Conservation (phyloP, 768 basidiomycete species). For the Sarcodon aspratus region DNA sequence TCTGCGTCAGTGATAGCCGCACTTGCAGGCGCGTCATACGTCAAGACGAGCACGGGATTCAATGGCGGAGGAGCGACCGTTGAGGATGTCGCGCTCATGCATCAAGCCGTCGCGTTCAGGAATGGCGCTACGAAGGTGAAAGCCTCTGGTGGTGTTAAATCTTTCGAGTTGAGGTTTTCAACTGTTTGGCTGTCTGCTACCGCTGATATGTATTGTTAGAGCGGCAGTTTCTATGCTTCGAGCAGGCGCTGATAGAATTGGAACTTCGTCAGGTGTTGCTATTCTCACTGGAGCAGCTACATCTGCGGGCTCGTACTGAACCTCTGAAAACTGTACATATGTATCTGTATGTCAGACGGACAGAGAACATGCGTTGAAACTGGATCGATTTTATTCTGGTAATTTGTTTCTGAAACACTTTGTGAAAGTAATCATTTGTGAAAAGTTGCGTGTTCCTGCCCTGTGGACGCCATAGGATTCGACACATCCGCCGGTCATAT, state of each 20-base stretch:
- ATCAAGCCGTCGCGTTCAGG: slow-evolving; percentile 25
- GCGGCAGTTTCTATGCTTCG: neutral
- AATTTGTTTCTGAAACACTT: too few relatives aligned
- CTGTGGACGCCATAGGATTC: too few relatives aligned
- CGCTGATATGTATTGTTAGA: neutral
- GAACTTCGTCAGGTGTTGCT: neutral
- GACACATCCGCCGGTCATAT: too few relatives aligned
- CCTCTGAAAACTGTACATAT: too few relatives aligned
- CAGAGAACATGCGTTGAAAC: too few relatives aligned
- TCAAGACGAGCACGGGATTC: slow-evolving; percentile 47
- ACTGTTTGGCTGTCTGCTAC: neutral
- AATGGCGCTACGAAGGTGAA: slow-evolving; percentile 32
- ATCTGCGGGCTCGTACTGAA: neutral
- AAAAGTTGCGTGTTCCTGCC: too few relatives aligned
- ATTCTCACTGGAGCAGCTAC: neutral
- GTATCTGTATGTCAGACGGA: too few relatives aligned
- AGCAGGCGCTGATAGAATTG: neutral
- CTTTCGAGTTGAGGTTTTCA: slow-evolving; percentile 18
- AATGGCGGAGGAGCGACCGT: slow-evolving; percentile 33
- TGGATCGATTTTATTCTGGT: too few relatives aligned
- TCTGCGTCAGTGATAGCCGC: slow-evolving; percentile 34
- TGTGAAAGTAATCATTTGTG: too few relatives aligned
- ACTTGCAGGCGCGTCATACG: slow-evolving; percentile 38
- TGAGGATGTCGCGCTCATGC: slow-evolving; percentile 35
- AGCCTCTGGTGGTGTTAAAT: slow-evolving; percentile 39